Evolutionary conservation across 225 moss, liverwort and hornwort species (phyloP).

Genomic region (Thuidium tamariscinum): DNA sequence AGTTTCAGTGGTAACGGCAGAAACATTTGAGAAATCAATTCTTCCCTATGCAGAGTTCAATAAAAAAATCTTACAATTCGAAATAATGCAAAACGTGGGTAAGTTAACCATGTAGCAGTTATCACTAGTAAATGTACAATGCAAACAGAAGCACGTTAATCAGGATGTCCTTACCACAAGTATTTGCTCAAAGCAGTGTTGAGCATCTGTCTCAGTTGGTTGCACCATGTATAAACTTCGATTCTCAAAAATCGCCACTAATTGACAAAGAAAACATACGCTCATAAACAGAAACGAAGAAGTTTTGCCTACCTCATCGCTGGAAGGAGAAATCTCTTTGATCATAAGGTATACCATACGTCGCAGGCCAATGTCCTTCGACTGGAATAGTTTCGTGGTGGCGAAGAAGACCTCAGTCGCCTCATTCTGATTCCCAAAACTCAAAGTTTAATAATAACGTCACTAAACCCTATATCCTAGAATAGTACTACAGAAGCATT

Average conservation of each 20-base stretch:
- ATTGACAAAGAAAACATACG: not conserved
- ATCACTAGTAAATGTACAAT: not conserved
- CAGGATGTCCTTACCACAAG: not conserved
- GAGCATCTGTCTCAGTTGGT: not conserved
- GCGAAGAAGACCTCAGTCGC: conserved; percentile 93
- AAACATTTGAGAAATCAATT: not conserved
- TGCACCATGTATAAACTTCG: not conserved
- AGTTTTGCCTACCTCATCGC: conserved; percentile 47
- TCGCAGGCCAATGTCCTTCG: conserved; percentile 76
- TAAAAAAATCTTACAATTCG: not conserved
- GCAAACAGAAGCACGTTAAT: not conserved
- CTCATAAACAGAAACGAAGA: not conserved
- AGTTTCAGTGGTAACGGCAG: not conserved
- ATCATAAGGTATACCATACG: conserved; percentile 93
- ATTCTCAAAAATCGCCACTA: not conserved
- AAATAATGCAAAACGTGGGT: not conserved
- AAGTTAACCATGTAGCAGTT: not conserved
- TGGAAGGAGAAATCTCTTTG: conserved; percentile 87
- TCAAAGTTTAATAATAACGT: not conserved
- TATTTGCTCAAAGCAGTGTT: not conserved
- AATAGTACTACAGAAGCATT: not conserved
- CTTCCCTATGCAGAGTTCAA: not conserved
- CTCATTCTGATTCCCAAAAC: conserved; percentile 48
- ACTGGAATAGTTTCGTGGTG: conserved; percentile 81
- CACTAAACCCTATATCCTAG: conserved; percentile 4